These are phyloP conservation scores for Dimargaris cristalligena DNA, from an alignment of 192 early-diverging fungal genomes.

Conservation along the genomic window DNA sequence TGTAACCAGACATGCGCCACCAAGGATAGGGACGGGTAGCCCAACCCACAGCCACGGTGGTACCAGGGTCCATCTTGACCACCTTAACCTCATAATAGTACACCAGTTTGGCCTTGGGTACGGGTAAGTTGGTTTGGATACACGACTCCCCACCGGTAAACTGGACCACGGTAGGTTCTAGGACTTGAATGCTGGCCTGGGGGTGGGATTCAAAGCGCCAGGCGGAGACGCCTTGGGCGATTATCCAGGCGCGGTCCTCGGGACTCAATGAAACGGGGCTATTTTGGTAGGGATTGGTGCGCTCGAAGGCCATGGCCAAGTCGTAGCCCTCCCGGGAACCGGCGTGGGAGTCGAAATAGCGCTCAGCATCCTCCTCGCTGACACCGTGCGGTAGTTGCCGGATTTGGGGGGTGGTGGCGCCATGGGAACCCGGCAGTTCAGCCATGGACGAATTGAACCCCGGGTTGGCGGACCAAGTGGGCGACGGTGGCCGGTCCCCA, in stretches of 20 bases:
- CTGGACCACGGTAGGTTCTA: constrained; percentile 6
- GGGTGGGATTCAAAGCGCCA: constrained; percentile 8
- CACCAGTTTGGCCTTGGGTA: constrained; percentile 11
- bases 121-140: constrained; percentile 9
- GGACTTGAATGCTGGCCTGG: background rate
- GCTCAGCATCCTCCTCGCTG: constrained; percentile 11
- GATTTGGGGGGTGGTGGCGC: too few relatives aligned
- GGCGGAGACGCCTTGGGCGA: constrained; percentile 8
- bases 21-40: constrained; percentile 9
- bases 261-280: background rate
- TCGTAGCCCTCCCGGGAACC: constrained; percentile 9
- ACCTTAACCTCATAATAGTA: constrained; percentile 11
- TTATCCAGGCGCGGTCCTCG: constrained; percentile 10
- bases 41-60: constrained; percentile 10
- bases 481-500: background rate
- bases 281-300: constrained; percentile 7
- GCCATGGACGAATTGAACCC: background rate
- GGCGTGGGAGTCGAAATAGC: background rate
- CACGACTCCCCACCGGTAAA: constrained; percentile 7
- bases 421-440: background rate
- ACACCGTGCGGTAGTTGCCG: constrained; percentile 8
- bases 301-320: constrained; percentile 11
- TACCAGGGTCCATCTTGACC: constrained; percentile 8
- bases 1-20: constrained; percentile 6
- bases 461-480: background rate